These are phyloP conservation scores for Fusarium buharicum DNA, from an alignment of 2,329 filamentous ascomycete species.

Conservation along the genomic window DNA sequence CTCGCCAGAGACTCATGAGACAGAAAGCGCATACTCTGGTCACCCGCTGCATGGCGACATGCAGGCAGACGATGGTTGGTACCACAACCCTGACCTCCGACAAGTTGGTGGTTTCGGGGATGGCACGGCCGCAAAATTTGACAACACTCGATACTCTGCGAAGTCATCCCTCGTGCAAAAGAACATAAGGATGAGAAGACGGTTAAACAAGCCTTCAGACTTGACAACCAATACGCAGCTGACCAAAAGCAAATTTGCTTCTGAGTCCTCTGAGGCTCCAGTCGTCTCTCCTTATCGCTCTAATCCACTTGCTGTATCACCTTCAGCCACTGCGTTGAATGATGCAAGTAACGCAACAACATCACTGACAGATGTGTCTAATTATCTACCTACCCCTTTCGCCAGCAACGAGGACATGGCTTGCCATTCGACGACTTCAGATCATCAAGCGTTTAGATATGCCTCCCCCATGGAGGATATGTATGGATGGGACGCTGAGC, in stretches of 20 bases:
- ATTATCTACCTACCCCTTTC: conserved; percentile 51
- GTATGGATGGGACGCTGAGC: conserved; percentile 66
- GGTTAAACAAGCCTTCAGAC: conserved; percentile 27
- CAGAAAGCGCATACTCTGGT: conserved; percentile 61
- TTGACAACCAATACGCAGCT: conserved; percentile 9
- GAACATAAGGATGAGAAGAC: conserved; percentile 42
- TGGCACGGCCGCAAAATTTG: conserved; percentile 63
- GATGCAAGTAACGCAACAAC: not conserved
- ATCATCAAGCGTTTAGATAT: conserved; percentile 27
- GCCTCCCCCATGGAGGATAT: conserved; percentile 49
- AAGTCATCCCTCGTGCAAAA: conserved; percentile 39
- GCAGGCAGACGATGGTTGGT: conserved; percentile 35
- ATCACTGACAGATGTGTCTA: conserved; percentile 51
- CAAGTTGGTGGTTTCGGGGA: conserved; percentile 50
- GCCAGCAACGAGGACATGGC: conserved; percentile 33
- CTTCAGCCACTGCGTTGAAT: conserved; percentile 16
- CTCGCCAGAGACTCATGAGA: conserved; percentile 41
- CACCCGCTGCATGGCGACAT: conserved; percentile 50
- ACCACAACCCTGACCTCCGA: conserved; percentile 33
- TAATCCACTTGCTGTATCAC: conserved; percentile 7
- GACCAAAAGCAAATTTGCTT: not conserved
- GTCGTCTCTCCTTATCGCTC: conserved; percentile 8
- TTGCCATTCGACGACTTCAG: conserved; percentile 21
- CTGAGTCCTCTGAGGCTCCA: conserved; percentile 8
- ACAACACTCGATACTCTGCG: conserved; percentile 18